A percentile compares a stretch with the other conserved stretches of the same genome.
Conservation (phyloP, 371 early-diverging fungal species). For the Apophysomyces trapeziformis region DNA sequence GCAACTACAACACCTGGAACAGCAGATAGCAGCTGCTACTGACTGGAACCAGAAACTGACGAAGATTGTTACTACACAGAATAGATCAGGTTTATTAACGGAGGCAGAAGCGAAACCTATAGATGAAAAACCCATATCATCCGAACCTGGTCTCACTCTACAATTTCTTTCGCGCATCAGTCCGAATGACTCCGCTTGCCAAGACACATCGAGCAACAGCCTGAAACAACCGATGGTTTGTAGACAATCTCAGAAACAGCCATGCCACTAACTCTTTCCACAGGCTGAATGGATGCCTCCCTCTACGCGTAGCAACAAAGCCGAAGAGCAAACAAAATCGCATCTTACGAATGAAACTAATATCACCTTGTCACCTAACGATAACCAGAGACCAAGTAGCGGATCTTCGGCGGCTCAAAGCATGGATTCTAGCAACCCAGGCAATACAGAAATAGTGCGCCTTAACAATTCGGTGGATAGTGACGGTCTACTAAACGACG, state of each 20-base stretch:
- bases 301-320: not conserved
- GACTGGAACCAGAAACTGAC: constrained; percentile 38
- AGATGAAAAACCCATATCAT: not conserved
- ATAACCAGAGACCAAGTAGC: not conserved
- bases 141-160: not conserved
- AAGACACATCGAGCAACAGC: not conserved
- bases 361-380: not conserved
- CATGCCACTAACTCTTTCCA: not conserved
- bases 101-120: not conserved
- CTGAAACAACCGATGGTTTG: not conserved
- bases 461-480: too few species aligned
- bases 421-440: not conserved
- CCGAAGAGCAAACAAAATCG: not conserved
- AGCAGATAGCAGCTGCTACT: constrained; percentile 44
- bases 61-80: constrained; percentile 25
- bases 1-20: constrained; percentile 47
- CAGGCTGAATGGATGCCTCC: not conserved
- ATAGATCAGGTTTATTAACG: not conserved
- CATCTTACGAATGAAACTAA: not conserved
- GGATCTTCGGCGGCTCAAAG: constrained; percentile 3
- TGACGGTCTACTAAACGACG: not conserved
- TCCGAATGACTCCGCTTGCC: not conserved
- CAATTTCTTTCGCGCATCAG: not conserved
- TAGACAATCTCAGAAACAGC: not conserved
- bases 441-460: not conserved